Evolutionary conservation across 352 stramenopile species (phyloP).

Genomic region (Phytopythium kandeliae): DNA sequence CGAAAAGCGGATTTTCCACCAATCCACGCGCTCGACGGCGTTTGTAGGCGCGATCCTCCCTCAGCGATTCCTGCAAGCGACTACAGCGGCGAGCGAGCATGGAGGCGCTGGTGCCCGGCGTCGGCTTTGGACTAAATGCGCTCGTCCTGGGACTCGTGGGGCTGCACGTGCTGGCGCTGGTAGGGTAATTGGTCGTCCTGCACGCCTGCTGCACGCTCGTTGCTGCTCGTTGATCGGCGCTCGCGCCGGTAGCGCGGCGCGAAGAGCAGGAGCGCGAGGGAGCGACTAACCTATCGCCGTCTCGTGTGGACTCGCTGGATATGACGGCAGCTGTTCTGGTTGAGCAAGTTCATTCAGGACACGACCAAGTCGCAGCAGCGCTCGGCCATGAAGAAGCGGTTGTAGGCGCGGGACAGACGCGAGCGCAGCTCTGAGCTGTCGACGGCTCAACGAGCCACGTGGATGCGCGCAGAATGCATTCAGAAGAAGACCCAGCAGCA

Average conservation of each 20-base stretch:
- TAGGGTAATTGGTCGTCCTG: conserved; percentile 10
- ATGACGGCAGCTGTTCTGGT: conserved; percentile 43
- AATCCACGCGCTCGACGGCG: background rate
- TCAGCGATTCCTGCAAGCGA: background rate
- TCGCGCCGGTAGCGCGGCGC: no score
- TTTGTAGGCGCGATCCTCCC: background rate
- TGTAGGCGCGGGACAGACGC: conserved; percentile 14
- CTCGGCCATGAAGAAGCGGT: conserved; percentile 48
- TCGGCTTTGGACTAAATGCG: conserved; percentile 59
- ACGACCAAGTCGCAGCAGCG: conserved; percentile 33
- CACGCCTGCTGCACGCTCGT: no score
- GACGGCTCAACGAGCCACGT: no score
- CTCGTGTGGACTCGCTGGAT: no score
- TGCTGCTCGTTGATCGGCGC: no score
- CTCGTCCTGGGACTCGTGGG: conserved; percentile 61
- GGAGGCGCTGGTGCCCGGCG: conserved; percentile 2
- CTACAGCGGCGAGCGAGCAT: background rate
- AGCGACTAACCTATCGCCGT: no score
- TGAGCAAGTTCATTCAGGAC: conserved; percentile 55
- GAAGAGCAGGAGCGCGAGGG: no score
- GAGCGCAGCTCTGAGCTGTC: no score
- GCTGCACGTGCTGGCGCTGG: conserved; percentile 68
- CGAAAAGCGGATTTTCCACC: background rate
- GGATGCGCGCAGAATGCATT: background rate
- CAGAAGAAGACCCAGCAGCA: no score